Percentiles rank a stretch among this genome's conserved stretches.
phyloP scores from a whole-genome alignment of 257 asterid genomes.

The Oldenlandia corymbosa region DNA sequence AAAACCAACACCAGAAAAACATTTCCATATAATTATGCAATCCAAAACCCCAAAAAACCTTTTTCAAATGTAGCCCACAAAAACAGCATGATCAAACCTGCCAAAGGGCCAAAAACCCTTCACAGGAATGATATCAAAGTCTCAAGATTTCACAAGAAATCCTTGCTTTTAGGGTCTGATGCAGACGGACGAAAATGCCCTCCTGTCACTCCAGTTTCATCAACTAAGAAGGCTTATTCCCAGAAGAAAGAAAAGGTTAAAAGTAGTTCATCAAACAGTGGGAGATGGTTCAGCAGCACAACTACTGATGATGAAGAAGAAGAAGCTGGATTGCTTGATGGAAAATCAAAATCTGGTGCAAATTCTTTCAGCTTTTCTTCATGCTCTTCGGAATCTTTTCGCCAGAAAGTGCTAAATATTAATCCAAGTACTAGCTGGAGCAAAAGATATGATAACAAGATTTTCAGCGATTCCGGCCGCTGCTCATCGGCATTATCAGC shows the following conservation, averaged over 20 bases:
- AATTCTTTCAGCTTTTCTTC: conserved; percentile 49
- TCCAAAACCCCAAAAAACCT: background rate
- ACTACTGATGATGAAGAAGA: conserved; percentile 15
- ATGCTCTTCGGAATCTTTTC: conserved; percentile 52
- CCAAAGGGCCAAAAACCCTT: conserved; percentile 14
- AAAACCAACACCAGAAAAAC: conserved; percentile 12
- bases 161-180: conserved; percentile 6
- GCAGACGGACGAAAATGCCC: conserved; percentile 11
- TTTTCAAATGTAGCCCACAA: background rate
- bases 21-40: conserved; percentile 9
- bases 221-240: background rate
- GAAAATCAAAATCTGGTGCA: conserved; percentile 31
- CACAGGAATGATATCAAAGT: background rate
- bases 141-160: conserved; percentile 2
- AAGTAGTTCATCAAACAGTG: conserved; percentile 38
- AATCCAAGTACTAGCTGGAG: background rate
- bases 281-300: conserved; percentile 43
- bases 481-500: conserved; percentile 25
- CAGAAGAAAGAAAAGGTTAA: background rate
- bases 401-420: conserved; percentile 24
- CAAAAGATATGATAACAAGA: conserved; percentile 21
- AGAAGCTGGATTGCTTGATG: conserved; percentile 10
- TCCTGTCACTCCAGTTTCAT: conserved; percentile 1
- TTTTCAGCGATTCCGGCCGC: conserved; percentile 22
- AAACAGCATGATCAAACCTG: conserved; percentile 1